A percentile compares a stretch with the other conserved stretches of the same genome.
Conservation (phyloP, 1,139 yeast genomes). For the Debaryomycetaceae sp. region DNA sequence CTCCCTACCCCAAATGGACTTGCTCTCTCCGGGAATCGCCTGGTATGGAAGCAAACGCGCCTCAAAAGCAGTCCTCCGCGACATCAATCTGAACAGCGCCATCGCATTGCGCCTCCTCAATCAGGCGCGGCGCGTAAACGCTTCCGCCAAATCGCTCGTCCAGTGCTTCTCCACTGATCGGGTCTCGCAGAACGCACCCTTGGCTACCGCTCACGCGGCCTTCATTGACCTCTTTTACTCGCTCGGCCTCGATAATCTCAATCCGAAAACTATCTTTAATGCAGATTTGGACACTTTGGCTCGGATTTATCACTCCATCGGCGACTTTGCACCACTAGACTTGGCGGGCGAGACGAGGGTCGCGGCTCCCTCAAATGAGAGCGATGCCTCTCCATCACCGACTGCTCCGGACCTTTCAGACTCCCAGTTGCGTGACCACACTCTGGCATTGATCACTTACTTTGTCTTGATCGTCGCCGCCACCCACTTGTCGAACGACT, state of each 20-base stretch:
- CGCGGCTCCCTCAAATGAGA: background rate
- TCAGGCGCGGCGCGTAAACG: conserved; percentile 6
- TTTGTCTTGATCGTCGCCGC: conserved; percentile 16
- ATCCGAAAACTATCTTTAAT: conserved; percentile 8
- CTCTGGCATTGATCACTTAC: conserved; percentile 11
- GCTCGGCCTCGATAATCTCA: conserved; percentile 15
- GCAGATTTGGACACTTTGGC: conserved; percentile 8
- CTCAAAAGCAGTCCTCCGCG: no score
- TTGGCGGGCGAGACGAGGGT: background rate
- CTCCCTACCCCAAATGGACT: no score
- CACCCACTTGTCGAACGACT: conserved; percentile 20
- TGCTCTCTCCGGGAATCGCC: no score
- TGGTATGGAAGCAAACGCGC: no score
- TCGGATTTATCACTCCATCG: conserved; percentile 6
- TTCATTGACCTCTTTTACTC: conserved; percentile 16
- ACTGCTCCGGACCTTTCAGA: no score
- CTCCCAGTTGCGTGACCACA: conserved; percentile 4
- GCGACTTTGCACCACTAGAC: no score
- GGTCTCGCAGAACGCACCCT: no score
- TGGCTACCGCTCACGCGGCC: conserved; percentile 1
- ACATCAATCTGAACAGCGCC: conserved; percentile 8
- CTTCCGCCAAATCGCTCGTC: background rate
- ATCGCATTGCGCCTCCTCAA: conserved; percentile 6
- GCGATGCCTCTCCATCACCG: background rate
- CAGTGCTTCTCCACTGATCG: no score